Conservation (phyloP, 2,329 filamentous ascomycete genomes). For the Diaporthe citriasiana region DNA sequence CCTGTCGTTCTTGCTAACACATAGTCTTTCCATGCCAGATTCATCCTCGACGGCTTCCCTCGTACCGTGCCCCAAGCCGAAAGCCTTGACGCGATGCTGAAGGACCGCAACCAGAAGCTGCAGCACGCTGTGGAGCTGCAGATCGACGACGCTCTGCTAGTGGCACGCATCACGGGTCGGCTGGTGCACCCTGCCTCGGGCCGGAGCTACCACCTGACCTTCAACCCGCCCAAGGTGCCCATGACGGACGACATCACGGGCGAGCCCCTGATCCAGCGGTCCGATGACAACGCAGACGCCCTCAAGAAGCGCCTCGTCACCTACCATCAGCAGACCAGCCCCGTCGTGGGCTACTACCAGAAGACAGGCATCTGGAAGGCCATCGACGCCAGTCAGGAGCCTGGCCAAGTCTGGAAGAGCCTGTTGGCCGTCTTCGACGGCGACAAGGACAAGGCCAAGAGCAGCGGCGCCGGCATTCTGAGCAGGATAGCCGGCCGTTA, state of each 20-base stretch:
- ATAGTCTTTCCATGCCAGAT: slow-evolving; percentile 68
- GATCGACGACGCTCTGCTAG: slow-evolving; percentile 94
- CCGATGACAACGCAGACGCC: slow-evolving; percentile 96
- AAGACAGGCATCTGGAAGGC: slow-evolving; percentile 97
- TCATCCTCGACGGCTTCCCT: slow-evolving; percentile 99
- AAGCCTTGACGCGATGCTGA: slow-evolving; percentile 93
- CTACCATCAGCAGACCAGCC: slow-evolving; percentile 93
- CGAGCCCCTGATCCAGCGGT: slow-evolving; percentile 95
- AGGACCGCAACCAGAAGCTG: slow-evolving; percentile 82
- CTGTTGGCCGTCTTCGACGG: slow-evolving; percentile 86
- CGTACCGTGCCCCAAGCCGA: slow-evolving; percentile 96
- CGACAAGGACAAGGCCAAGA: slow-evolving; percentile 64
- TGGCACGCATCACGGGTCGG: slow-evolving; percentile 96
- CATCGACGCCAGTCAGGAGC: slow-evolving; percentile 96
- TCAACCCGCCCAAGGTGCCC: slow-evolving; percentile 94
- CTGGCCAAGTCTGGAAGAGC: slow-evolving; percentile 95
- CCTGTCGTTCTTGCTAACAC: slow-evolving; percentile 44
- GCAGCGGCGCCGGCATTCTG: slow-evolving; percentile 57
- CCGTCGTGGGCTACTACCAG: slow-evolving; percentile 97
- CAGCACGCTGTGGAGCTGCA: slow-evolving; percentile 97
- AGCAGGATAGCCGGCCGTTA: slow-evolving; percentile 54
- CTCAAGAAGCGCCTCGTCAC: slow-evolving; percentile 94
- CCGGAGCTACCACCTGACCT: slow-evolving; percentile 97
- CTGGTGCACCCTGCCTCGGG: slow-evolving; percentile 96
- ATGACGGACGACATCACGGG: slow-evolving; percentile 99